Conservation (phyloP, 2,329 filamentous ascomycete species). For the Chaetomiaceae sp. region DNA sequence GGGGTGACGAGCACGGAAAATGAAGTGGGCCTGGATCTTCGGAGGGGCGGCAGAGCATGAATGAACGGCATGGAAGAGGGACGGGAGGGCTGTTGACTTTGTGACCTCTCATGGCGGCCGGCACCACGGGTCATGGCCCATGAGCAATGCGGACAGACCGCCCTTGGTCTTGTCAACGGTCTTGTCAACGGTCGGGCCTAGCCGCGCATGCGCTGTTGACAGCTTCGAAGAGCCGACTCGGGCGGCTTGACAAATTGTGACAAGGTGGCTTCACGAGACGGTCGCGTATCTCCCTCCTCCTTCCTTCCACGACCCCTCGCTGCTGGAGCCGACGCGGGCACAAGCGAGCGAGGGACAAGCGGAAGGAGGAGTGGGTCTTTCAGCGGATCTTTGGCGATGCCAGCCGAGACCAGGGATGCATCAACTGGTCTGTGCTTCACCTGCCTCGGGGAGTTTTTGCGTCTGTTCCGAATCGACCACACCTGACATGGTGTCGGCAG, state of each 20-base stretch:
- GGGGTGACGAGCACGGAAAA: slow-evolving; percentile 12
- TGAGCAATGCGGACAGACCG: background rate
- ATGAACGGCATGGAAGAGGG: slow-evolving; percentile 13
- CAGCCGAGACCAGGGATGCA: slow-evolving; percentile 12
- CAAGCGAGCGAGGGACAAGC: slow-evolving; percentile 21
- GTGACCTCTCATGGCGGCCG: too few relatives aligned
- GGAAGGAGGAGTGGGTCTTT: slow-evolving; percentile 10
- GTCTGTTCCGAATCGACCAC: too few relatives aligned
- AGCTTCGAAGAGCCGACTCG: background rate
- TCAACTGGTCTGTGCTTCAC: too few relatives aligned
- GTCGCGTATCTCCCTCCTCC: slow-evolving; percentile 14
- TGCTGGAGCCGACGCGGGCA: slow-evolving; percentile 23
- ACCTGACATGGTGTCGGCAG: too few relatives aligned
- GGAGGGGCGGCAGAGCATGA: slow-evolving; percentile 19
- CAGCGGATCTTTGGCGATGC: slow-evolving; percentile 15
- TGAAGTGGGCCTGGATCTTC: slow-evolving; percentile 23
- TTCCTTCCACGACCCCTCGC: background rate
- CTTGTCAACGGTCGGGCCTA: background rate
- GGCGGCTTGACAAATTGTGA: background rate
- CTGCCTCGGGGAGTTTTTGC: too few relatives aligned
- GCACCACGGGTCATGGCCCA: background rate
- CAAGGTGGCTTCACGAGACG: background rate
- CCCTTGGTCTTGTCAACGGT: background rate
- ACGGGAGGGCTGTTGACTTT: background rate
- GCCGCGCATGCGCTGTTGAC: background rate